Evolutionary conservation across 352 stramenopile genomes (phyloP).

Genomic region (Pythium aristosporum): DNA sequence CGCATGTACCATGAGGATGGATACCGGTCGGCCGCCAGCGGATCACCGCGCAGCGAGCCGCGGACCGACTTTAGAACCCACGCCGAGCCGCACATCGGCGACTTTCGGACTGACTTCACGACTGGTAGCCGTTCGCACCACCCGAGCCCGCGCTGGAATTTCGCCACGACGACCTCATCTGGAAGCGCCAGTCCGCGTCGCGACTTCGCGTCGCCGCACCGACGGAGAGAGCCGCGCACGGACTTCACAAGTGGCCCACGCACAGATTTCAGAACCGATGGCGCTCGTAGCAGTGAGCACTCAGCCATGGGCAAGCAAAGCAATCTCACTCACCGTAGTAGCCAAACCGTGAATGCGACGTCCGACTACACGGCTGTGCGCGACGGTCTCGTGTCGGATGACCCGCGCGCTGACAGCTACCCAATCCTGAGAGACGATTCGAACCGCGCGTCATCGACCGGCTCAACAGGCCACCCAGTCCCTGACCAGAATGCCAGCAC

Average conservation of each 20-base stretch:
- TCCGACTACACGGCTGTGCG: slow-evolving; percentile 5
- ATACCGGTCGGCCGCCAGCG: no score
- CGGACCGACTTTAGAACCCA: not conserved
- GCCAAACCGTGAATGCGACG: no score
- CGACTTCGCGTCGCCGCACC: no score
- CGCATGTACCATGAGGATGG: not conserved
- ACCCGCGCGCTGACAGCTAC: slow-evolving; percentile 14
- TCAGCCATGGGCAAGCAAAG: slow-evolving; percentile 13
- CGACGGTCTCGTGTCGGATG: slow-evolving; percentile 15
- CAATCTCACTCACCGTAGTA: slow-evolving; percentile 8
- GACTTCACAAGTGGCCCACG: slow-evolving; percentile 9
- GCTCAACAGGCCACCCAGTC: not conserved
- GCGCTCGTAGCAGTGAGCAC: not conserved
- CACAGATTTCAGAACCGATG: slow-evolving; percentile 6
- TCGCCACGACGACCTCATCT: no score
- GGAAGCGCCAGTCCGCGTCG: no score
- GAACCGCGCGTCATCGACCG: slow-evolving; percentile 5
- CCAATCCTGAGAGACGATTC: slow-evolving; percentile 21
- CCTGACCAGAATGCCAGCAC: slow-evolving; percentile 36
- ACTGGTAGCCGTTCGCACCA: no score
- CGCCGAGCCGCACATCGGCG: slow-evolving; percentile 23
- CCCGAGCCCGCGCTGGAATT: no score
- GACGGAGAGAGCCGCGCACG: not conserved
- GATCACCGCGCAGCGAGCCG: not conserved
- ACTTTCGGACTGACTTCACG: slow-evolving; percentile 45